Evolutionary conservation across 371 early-diverging fungal species (phyloP), one percentile per base, ranked within the genome.

Genomic region (Blastocladiella emersonii): DNA sequence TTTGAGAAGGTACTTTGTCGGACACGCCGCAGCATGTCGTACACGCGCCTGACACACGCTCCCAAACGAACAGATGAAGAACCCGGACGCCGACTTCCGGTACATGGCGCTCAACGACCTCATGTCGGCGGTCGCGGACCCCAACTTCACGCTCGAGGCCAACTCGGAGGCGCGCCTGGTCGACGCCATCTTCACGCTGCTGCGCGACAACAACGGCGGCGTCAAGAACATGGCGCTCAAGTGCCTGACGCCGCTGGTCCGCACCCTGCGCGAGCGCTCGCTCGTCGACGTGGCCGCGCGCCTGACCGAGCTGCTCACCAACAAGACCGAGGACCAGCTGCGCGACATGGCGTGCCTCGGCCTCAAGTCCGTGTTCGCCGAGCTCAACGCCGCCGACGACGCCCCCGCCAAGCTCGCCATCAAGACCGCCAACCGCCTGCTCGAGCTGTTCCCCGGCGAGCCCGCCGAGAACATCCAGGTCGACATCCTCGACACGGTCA

Each of bases 191-290:
- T 63, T 93, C 12, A 76, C 79, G 55, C 72, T 88, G 63, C 79
- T 95, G 71, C 78, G 85, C 57, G 95, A 95, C 74, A 78, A 81
- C 65, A 92, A 92, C 67, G 84, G 89, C 59, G 92, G 95, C 73
- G 94, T 95, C 19, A 93, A 93, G 72, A 94, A 91, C 71, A 68
- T 91, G 67, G 92, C 94, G 27, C 88, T 91, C 39, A 92, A 92
- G 71, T 88, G 90, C 67, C 73, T 92, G 43, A 86, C 81, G 0
- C 88, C 91, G 7, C 75, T 90, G 17, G 88, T 87, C 7, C 82
- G 81, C 64, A 86, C 84, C 66, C 75, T 86, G 36, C 81, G 79
- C 32, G 85, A 87, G 60, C 73, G 81, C 12, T 78, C 84, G 62
- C 69, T 87, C 5, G 71, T 80, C 35, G 82, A 86, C 37, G 80